Percentiles rank a stretch among this genome's conserved stretches.
phyloP scores from a whole-genome alignment of 257 asterid genomes.

The Cynanchum wilfordii region DNA sequence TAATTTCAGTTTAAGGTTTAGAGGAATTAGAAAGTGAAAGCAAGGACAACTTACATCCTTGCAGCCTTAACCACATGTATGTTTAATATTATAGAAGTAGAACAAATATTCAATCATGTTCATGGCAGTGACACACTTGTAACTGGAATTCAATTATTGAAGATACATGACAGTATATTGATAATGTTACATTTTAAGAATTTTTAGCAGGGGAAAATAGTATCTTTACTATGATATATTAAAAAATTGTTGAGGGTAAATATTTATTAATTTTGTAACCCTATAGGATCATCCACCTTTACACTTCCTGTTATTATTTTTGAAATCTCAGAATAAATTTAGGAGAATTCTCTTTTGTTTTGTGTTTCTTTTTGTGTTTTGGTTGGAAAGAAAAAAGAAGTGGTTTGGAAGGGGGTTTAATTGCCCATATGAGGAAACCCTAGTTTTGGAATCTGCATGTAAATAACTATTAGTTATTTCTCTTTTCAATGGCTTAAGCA shows the following conservation, averaged over 20 bases:
- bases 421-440: background rate
- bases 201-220: background rate
- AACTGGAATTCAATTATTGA: background rate
- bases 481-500: background rate
- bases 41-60: background rate
- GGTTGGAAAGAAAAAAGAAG: background rate
- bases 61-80: background rate
- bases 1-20: background rate
- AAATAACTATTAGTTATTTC: background rate
- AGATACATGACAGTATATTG: background rate
- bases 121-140: background rate
- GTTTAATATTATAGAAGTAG: background rate
- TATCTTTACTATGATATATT: background rate
- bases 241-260: background rate
- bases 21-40: background rate
- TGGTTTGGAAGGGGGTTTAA: background rate
- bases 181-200: background rate
- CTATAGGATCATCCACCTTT: background rate
- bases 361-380: too few species aligned
- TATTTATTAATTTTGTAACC: too few species aligned
- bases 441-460: background rate
- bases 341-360: background rate
- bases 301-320: background rate
- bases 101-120: background rate
- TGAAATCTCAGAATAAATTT: background rate